Conservation (phyloP, 2,329 filamentous ascomycete genomes). For the Pseudodiploospora longispora region DNA sequence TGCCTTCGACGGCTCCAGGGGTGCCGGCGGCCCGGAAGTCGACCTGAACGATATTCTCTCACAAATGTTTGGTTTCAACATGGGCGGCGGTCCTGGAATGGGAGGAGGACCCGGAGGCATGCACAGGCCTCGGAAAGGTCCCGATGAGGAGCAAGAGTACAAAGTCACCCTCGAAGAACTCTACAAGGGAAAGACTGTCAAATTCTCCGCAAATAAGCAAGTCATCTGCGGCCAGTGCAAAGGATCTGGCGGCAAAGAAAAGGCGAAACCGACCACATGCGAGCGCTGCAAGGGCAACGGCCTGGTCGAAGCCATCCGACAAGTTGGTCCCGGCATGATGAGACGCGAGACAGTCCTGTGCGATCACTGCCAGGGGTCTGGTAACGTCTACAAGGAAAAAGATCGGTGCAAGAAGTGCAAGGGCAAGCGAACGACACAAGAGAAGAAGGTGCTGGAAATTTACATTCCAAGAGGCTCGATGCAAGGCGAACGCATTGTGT, state of each 20-base stretch:
- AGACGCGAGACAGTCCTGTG: slow-evolving; percentile 74
- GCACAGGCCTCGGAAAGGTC: slow-evolving; percentile 60
- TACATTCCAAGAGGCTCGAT: slow-evolving; percentile 85
- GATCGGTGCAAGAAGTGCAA: slow-evolving; percentile 99
- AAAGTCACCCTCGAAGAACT: slow-evolving; percentile 87
- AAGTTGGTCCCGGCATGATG: slow-evolving; percentile 79
- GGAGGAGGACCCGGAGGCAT: slow-evolving; percentile 47
- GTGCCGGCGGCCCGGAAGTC: slow-evolving; percentile 58
- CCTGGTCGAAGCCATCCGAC: slow-evolving; percentile 66
- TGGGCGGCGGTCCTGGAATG: slow-evolving; percentile 46
- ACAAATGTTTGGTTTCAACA: slow-evolving; percentile 82
- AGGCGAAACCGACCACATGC: slow-evolving; percentile 76
- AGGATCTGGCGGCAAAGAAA: slow-evolving; percentile 84
- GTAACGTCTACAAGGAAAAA: slow-evolving; percentile 86
- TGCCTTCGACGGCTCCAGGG: slow-evolving; percentile 75
- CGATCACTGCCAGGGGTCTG: slow-evolving; percentile 76
- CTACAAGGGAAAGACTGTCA: slow-evolving; percentile 97
- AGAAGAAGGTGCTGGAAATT: slow-evolving; percentile 91
- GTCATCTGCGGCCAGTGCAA: slow-evolving; percentile 82
- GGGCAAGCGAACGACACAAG: slow-evolving; percentile 75
- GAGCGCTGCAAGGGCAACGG: slow-evolving; percentile 78
- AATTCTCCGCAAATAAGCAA: slow-evolving; percentile 93
- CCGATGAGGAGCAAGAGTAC: slow-evolving; percentile 84
- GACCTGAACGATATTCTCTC: slow-evolving; percentile 89
- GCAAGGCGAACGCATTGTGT: slow-evolving; percentile 81